A percentile compares a stretch with the other conserved stretches of the same genome.
These are phyloP conservation scores for Peniophora sp. DNA, from an alignment of 1,284 basidiomycete genomes.

Conservation along the genomic window DNA sequence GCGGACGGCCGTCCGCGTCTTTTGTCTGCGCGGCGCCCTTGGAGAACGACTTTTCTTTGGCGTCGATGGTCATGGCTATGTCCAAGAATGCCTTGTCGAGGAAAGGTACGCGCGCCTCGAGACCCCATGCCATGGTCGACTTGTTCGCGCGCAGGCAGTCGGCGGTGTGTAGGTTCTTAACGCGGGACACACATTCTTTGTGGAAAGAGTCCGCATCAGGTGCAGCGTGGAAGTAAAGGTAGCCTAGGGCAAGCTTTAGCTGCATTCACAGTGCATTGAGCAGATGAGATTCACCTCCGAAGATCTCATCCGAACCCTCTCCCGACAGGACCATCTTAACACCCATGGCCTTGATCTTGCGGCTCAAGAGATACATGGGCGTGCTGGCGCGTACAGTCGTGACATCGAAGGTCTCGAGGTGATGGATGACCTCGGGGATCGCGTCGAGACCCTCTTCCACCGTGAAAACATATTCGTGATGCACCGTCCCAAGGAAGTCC, in stretches of 20 bases:
- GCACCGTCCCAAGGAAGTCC: conserved; percentile 88
- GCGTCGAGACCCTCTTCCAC: conserved; percentile 98
- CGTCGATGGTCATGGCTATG: conserved; percentile 86
- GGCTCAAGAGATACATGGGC: conserved; percentile 93
- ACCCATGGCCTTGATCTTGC: conserved; percentile 99
- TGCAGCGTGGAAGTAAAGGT: conserved; percentile 99
- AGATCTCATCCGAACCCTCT: conserved; percentile 97
- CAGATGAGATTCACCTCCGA: conserved; percentile 68
- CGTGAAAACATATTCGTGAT: conserved; percentile 98
- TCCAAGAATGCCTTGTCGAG: conserved; percentile 97
- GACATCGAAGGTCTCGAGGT: conserved; percentile 98
- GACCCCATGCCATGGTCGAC: conserved; percentile 99
- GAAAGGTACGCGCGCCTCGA: conserved; percentile 98
- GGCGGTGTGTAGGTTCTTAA: conserved; percentile 97
- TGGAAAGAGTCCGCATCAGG: conserved; percentile 88
- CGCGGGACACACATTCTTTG: conserved; percentile 90
- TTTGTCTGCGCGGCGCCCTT: conserved; percentile 73
- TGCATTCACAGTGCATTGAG: conserved; percentile 2
- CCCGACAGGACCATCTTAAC: conserved; percentile 99
- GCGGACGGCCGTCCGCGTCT: conserved; percentile 82
- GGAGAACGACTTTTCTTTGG: conserved; percentile 85
- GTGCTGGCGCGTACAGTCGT: conserved; percentile 98
- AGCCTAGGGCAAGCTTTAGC: conserved; percentile 45
- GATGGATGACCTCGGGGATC: conserved; percentile 96
- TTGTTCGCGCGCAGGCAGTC: conserved; percentile 99